Percentiles rank a stretch among this genome's conserved stretches.
Evolutionary conservation across 768 basidiomycete species (phyloP).

Genomic region (Hygrocybe punicea): DNA sequence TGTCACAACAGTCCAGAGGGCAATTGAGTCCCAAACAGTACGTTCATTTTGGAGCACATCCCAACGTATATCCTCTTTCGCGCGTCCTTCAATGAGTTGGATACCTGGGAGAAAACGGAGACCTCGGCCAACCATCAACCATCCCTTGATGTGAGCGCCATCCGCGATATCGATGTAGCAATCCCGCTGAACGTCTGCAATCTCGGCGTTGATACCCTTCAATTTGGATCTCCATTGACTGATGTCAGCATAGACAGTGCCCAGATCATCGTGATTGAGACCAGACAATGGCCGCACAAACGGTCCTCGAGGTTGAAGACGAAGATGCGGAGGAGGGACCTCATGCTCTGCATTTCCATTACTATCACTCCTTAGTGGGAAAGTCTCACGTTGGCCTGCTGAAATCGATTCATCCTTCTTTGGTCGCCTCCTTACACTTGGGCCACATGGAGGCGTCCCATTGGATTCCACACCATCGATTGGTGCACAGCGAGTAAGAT

Average conservation of each 20-base stretch:
- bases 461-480: constrained; percentile 41
- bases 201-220: constrained; percentile 71
- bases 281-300: constrained; percentile 76
- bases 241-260: constrained; percentile 65
- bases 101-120: constrained; percentile 59
- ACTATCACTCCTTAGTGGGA: constrained; percentile 48
- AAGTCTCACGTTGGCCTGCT: constrained; percentile 53
- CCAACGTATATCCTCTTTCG: constrained; percentile 83
- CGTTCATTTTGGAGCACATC: constrained; percentile 65
- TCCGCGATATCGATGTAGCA: constrained; percentile 71
- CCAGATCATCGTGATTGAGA: constrained; percentile 62
- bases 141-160: constrained; percentile 67
- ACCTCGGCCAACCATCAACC: constrained; percentile 73
- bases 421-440: constrained; percentile 32
- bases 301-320: constrained; percentile 63
- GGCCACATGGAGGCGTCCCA: constrained; percentile 34
- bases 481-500: constrained; percentile 49
- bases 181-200: constrained; percentile 61
- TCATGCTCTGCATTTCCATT: constrained; percentile 25
- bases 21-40: constrained; percentile 41
- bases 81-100: constrained; percentile 70
- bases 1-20: constrained; percentile 57
- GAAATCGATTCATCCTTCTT: constrained; percentile 33
- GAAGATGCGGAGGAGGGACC: constrained; percentile 61
- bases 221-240: constrained; percentile 65